Conservation (phyloP, 2,329 filamentous ascomycete genomes). For the Aspergillus neotritici region DNA sequence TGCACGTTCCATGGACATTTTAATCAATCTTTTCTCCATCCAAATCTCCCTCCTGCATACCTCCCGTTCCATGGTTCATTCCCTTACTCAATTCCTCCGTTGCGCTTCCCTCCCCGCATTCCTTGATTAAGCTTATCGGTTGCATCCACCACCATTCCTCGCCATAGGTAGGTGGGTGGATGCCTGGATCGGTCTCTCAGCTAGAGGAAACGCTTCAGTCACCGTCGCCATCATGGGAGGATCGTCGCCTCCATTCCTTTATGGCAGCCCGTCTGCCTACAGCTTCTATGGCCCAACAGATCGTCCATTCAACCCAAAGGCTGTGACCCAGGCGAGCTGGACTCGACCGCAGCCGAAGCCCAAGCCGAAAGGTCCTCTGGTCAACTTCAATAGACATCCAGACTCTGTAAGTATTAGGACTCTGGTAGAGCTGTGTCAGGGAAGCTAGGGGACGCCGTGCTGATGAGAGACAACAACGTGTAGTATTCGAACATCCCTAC, state of each 20-base stretch:
- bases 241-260: constrained; percentile 65
- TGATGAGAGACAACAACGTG: constrained; percentile 3
- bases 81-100: background rate
- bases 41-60: constrained; percentile 2
- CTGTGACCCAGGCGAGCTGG: constrained; percentile 73
- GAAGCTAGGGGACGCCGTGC: too few species aligned
- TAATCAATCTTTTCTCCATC: constrained; percentile 3
- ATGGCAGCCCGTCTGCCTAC: constrained; percentile 54
- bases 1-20: constrained; percentile 5
- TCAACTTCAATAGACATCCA: constrained; percentile 80
- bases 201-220: constrained; percentile 15
- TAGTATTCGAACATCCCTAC: constrained; percentile 54
- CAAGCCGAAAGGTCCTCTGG: constrained; percentile 67
- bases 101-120: constrained; percentile 15
- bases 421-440: background rate
- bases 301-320: constrained; percentile 76
- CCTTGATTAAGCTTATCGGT: constrained; percentile 16
- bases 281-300: constrained; percentile 49
- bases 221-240: constrained; percentile 42
- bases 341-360: constrained; percentile 54
- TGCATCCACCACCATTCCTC: constrained; percentile 19
- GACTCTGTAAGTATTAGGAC: constrained; percentile 55
- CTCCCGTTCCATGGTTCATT: constrained; percentile 6
- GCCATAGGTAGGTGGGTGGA: constrained; percentile 35
- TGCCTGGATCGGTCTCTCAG: constrained; percentile 13